phyloP scores from a whole-genome alignment of 345 rosid genomes.

The Psidium friedrichsthalianum region DNA sequence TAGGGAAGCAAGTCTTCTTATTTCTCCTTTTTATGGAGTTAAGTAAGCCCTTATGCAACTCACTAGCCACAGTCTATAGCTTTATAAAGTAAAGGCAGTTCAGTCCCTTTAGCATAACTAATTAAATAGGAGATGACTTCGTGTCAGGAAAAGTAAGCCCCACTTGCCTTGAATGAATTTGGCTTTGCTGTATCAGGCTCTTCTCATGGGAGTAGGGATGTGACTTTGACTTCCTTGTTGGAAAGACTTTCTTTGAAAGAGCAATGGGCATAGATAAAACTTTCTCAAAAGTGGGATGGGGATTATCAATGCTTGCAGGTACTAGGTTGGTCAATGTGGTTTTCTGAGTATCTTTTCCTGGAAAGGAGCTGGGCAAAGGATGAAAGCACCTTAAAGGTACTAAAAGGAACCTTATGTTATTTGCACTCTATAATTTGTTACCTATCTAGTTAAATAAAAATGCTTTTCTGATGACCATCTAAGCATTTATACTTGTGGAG shows the following conservation, averaged over 20 bases:
- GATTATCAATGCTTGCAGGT: constrained; percentile 35
- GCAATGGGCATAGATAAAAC: not conserved
- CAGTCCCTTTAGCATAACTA: not conserved
- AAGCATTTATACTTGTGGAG: not conserved
- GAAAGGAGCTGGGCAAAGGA: constrained; percentile 95
- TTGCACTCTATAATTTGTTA: not conserved
- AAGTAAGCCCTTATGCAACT: not conserved
- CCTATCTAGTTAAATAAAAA: not conserved
- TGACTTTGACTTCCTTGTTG: not conserved
- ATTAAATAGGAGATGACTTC: not conserved
- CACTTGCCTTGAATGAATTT: not conserved
- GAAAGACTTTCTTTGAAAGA: not conserved
- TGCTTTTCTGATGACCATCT: not conserved
- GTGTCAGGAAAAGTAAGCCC: not conserved
- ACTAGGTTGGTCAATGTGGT: constrained; percentile 99
- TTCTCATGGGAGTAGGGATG: not conserved
- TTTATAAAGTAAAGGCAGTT: not conserved
- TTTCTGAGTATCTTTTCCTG: constrained; percentile 87
- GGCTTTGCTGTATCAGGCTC: not conserved
- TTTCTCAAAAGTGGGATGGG: not conserved
- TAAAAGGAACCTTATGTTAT: not conserved
- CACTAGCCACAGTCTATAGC: not conserved
- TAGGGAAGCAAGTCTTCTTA: not conserved
- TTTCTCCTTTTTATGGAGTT: not conserved
- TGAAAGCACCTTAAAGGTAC: constrained; percentile 67